Evolutionary conservation across 1,139 yeast genomes (phyloP).

Genomic region (Magnusiomyces suaveolens): DNA sequence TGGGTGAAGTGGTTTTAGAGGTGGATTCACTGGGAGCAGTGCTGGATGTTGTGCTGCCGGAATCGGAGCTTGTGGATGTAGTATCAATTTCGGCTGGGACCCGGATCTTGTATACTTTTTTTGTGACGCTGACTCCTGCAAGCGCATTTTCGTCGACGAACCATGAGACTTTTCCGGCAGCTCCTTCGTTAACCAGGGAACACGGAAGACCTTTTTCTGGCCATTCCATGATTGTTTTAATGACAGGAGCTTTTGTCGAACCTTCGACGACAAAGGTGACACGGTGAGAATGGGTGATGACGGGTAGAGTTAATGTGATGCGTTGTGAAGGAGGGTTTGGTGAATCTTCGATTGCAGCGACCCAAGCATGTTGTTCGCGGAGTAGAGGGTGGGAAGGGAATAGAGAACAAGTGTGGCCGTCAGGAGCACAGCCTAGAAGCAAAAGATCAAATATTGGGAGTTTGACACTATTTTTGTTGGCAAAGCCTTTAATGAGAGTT

Average conservation of each 20-base stretch:
- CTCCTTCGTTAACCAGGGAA: conserved; percentile 87
- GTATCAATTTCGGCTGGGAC: conserved; percentile 1
- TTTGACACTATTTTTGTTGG: conserved; percentile 92
- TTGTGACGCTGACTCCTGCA: conserved; percentile 67
- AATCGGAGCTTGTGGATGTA: not conserved
- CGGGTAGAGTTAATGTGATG: conserved; percentile 88
- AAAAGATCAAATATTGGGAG: conserved; percentile 89
- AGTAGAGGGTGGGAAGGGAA: conserved; percentile 87
- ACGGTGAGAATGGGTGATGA: conserved; percentile 85
- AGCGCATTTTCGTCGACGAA: conserved; percentile 95
- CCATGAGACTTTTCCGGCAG: conserved; percentile 96
- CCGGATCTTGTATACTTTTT: conserved; percentile 55
- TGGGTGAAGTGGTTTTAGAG: not conserved
- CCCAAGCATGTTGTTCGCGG: conserved; percentile 92
- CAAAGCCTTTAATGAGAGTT: conserved; percentile 74
- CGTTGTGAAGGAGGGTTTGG: conserved; percentile 85
- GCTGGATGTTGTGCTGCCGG: not conserved
- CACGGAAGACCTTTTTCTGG: conserved; percentile 96
- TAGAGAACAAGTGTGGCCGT: conserved; percentile 92
- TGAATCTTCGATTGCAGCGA: conserved; percentile 84
- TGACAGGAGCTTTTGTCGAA: conserved; percentile 86
- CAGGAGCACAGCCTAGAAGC: conserved; percentile 94
- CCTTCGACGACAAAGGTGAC: conserved; percentile 95
- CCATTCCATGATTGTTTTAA: conserved; percentile 89
- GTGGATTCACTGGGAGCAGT: not conserved